Evolutionary conservation across 805 yeast species (phyloP).

Genomic region (Ogataea degrootiae): DNA sequence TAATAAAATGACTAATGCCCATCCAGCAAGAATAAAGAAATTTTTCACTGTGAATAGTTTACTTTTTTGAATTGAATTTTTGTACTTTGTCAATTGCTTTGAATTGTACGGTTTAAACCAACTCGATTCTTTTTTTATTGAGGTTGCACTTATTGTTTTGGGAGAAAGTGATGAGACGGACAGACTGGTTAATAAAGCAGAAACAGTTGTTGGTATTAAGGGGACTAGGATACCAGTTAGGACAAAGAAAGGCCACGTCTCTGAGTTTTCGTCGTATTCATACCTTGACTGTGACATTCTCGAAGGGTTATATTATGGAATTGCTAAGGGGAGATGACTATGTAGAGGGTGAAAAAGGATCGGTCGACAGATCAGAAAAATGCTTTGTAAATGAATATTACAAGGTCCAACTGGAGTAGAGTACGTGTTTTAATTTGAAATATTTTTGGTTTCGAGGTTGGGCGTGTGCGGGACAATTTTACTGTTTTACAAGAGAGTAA

Average conservation of each 20-base stretch:
- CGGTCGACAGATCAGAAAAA: too few relatives aligned
- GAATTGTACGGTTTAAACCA: conserved; percentile 34
- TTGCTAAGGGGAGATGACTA: background rate
- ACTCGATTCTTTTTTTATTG: conserved; percentile 18
- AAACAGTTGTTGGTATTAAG: conserved; percentile 50
- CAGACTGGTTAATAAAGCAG: conserved; percentile 11
- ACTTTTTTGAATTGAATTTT: conserved; percentile 20
- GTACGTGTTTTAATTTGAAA: too few relatives aligned
- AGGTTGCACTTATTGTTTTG: background rate
- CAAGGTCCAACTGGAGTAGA: too few relatives aligned
- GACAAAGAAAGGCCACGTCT: conserved; percentile 90
- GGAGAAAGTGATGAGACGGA: background rate
- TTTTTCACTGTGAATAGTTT: conserved; percentile 32
- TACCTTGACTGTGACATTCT: conserved; percentile 52
- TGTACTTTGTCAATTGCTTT: conserved; percentile 27
- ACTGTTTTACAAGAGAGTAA: too few relatives aligned
- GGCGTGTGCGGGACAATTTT: too few relatives aligned
- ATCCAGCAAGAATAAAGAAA: conserved; percentile 44
- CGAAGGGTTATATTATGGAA: background rate
- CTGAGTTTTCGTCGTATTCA: conserved; percentile 82
- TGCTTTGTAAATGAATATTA: too few relatives aligned
- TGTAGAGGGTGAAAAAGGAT: too few relatives aligned
- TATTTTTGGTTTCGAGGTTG: too few relatives aligned
- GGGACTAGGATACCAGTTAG: conserved; percentile 66
- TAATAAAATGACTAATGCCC: conserved; percentile 50